Percentiles rank a stretch among this genome's conserved stretches.
These are phyloP conservation scores for Boletus sensibilis DNA, from an alignment of 768 basidiomycete genomes.

Conservation along the genomic window DNA sequence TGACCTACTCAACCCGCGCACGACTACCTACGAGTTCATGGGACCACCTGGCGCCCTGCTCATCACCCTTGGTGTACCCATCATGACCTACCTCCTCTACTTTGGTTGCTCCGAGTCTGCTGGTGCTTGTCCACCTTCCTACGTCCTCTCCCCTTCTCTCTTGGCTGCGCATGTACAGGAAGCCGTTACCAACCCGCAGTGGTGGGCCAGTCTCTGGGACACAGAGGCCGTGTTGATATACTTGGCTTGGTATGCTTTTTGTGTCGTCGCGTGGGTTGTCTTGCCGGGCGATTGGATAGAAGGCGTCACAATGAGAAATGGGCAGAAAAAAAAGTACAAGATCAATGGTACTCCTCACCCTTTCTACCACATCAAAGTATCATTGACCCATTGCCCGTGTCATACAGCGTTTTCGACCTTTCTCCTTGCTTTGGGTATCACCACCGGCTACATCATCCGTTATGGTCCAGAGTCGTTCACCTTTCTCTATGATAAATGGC, in stretches of 20 bases:
- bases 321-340: slow-evolving; percentile 80
- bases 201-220: slow-evolving; percentile 84
- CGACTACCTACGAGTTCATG: slow-evolving; percentile 75
- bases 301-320: slow-evolving; percentile 71
- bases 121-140: slow-evolving; percentile 66
- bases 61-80: slow-evolving; percentile 69
- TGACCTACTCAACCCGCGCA: slow-evolving; percentile 62
- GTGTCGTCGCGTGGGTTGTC: slow-evolving; percentile 74
- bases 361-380: neutral
- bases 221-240: slow-evolving; percentile 74
- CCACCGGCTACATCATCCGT: slow-evolving; percentile 64
- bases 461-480: slow-evolving; percentile 81
- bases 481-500: slow-evolving; percentile 89
- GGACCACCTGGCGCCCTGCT: slow-evolving; percentile 77
- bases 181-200: slow-evolving; percentile 48
- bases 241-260: slow-evolving; percentile 89
- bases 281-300: slow-evolving; percentile 74
- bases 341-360: slow-evolving; percentile 73
- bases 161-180: slow-evolving; percentile 40
- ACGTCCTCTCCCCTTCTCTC: slow-evolving; percentile 35
- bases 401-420: slow-evolving; percentile 80
- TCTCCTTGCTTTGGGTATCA: slow-evolving; percentile 74
- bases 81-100: slow-evolving; percentile 69
- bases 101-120: slow-evolving; percentile 72
- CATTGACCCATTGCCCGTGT: neutral